Evolutionary conservation across 345 rosid genomes (phyloP), one percentile per base, ranked within the genome.

Genomic region (Hypericum androsaemum): DNA sequence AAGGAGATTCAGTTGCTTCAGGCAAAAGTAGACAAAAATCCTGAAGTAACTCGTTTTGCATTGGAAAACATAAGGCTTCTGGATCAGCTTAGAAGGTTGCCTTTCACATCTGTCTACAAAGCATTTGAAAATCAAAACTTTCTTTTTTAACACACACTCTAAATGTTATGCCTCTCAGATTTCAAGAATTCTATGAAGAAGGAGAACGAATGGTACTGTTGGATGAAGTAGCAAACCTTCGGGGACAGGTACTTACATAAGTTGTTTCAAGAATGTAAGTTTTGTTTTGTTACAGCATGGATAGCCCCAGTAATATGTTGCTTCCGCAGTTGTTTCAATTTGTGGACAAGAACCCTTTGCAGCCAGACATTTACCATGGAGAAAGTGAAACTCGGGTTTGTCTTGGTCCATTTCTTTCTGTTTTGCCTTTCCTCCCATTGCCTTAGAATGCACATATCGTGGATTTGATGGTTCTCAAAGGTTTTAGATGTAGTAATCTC

Each of bases 41-140:
- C 96, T 39, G 98, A 88, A 76, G 77, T 92, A 61, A 88, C 95
- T 50, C 89, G 95, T 63, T 92, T 88, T 67, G 98, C 98, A 43
- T 59, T 71, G 68, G 98, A 92, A 71, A 92, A 92, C 65, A 88
- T 88, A 64, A 88, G 94, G 74, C 89, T 88, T 56, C 72, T 77
- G 64, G 96, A 92, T 43, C 95, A 92, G 72, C 77, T 84, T 55
- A 79, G 84, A 71, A 81, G 96, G 98, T 88, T 67, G 35, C 40
- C 28, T 44, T 39, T n/a, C 10, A 42, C 52, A 45, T 60, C 72
- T 47, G 37, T 37, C 6, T 52, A 60, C 41, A 22, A 37, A 7
- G 40, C 32, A 40, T 55, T 7, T 39, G 43, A 58, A 12, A 17
- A 40, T 28, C 15, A 39, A 59, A 53, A 56, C 11, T 43, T 15